Conservation (phyloP, 768 basidiomycete species). For the Lyophyllum atratum region DNA sequence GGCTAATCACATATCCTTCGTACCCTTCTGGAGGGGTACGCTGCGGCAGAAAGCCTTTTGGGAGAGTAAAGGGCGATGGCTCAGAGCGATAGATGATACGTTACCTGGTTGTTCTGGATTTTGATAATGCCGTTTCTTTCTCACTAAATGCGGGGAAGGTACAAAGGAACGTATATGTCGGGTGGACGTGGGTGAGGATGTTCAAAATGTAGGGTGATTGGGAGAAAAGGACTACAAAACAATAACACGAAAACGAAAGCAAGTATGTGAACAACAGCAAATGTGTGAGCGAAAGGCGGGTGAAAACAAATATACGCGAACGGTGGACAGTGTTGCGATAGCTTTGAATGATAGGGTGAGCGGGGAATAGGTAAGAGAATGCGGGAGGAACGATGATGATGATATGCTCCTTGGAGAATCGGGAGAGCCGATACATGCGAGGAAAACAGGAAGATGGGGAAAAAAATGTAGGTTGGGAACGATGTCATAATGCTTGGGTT, state of each 20-base stretch:
- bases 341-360: slow-evolving; percentile 12
- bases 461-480: slow-evolving; percentile 10
- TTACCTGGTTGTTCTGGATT: neutral
- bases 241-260: neutral
- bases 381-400: slow-evolving; percentile 1
- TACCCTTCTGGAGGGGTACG: slow-evolving; percentile 39
- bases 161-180: slow-evolving; percentile 18
- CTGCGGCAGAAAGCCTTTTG: slow-evolving; percentile 41
- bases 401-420: slow-evolving; percentile 8
- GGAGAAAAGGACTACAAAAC: neutral
- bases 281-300: neutral
- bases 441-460: slow-evolving; percentile 13
- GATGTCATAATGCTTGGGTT: neutral
- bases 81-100: slow-evolving; percentile 33
- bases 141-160: neutral
- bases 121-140: neutral
- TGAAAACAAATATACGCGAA: neutral
- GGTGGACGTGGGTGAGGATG: slow-evolving; percentile 15
- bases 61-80: slow-evolving; percentile 37
- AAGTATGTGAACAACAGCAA: neutral
- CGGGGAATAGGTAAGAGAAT: slow-evolving; percentile 9
- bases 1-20: slow-evolving; percentile 39
- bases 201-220: neutral
- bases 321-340: neutral
- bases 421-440: slow-evolving; percentile 8